A percentile compares a stretch with the other conserved stretches of the same genome.
Conservation (phyloP, 106 monocot species). For the Gastrodia elata region DNA sequence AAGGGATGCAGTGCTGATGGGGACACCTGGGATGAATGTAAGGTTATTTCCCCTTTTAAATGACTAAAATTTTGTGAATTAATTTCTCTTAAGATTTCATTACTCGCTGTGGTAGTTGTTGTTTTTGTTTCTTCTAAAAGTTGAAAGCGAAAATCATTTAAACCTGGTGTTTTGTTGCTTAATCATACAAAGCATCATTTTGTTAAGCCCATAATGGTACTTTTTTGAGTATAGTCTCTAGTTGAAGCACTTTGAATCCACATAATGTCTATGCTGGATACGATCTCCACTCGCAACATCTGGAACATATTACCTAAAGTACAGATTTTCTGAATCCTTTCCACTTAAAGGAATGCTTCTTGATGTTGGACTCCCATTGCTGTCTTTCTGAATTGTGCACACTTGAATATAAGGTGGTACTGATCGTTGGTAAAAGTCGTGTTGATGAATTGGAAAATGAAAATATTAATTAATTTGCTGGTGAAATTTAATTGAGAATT, state of each 20-base stretch:
- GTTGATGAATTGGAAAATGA: neutral
- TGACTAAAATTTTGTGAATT: constrained; percentile 17
- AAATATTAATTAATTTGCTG: neutral
- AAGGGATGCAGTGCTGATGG: constrained; percentile 83
- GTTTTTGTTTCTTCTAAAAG: neutral
- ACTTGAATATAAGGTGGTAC: neutral
- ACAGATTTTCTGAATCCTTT: neutral
- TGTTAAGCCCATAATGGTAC: neutral
- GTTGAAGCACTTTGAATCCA: neutral
- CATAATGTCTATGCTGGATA: neutral
- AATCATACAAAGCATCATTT: neutral
- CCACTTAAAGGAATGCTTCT: neutral
- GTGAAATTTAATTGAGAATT: neutral
- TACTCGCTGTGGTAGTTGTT: neutral
- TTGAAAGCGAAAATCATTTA: neutral
- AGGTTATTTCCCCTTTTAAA: constrained; percentile 12
- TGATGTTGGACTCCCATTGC: neutral
- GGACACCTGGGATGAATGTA: constrained; percentile 91
- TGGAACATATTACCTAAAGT: neutral
- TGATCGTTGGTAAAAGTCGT: neutral
- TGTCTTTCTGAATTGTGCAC: neutral
- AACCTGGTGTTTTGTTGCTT: neutral
- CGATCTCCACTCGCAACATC: too few relatives aligned
- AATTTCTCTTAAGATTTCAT: neutral
- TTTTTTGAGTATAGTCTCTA: neutral